A percentile compares a stretch with the other conserved stretches of the same genome.
Conservation (phyloP, 1,139 yeast genomes). For the Candida tunisiensis region DNA sequence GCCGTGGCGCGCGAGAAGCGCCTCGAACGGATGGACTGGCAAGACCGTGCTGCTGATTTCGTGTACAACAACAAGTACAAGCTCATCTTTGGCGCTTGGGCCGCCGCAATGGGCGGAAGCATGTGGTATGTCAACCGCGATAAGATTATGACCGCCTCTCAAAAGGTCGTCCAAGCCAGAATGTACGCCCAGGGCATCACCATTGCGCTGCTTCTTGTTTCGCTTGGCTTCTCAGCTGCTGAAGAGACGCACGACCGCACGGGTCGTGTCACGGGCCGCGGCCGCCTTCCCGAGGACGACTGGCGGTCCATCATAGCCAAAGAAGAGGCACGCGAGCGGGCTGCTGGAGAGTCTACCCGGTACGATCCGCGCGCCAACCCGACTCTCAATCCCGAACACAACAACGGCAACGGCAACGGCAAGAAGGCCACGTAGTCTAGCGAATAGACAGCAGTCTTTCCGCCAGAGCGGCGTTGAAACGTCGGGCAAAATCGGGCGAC, state of each 20-base stretch:
- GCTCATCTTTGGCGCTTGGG: constrained; percentile 77
- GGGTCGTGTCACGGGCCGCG: too few relatives aligned
- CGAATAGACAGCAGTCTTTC: too few relatives aligned
- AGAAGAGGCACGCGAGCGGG: constrained; percentile 12
- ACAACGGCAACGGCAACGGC: too few relatives aligned
- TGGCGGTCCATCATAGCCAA: constrained; percentile 10
- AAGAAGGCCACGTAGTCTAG: too few relatives aligned
- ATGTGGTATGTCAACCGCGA: constrained; percentile 66
- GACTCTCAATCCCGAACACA: too few relatives aligned
- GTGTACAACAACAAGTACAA: constrained; percentile 31
- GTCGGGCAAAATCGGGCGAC: constrained; percentile 20
- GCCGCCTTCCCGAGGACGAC: too few relatives aligned
- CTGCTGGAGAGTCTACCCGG: too few relatives aligned
- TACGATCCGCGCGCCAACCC: too few relatives aligned
- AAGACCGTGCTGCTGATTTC: too few relatives aligned
- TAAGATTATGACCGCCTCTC: constrained; percentile 59
- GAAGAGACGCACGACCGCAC: constrained; percentile 8
- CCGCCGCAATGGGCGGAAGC: constrained; percentile 69
- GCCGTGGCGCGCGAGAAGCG: constrained; percentile 1
- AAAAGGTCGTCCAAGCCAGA: constrained; percentile 85
- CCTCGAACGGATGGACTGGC: constrained; percentile 1
- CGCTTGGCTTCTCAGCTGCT: constrained; percentile 18
- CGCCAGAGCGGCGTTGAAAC: constrained; percentile 23
- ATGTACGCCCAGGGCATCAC: constrained; percentile 79
- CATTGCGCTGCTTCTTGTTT: constrained; percentile 19